Conservation (phyloP, 306 rosid species). For the Lathyrus oleraceus region DNA sequence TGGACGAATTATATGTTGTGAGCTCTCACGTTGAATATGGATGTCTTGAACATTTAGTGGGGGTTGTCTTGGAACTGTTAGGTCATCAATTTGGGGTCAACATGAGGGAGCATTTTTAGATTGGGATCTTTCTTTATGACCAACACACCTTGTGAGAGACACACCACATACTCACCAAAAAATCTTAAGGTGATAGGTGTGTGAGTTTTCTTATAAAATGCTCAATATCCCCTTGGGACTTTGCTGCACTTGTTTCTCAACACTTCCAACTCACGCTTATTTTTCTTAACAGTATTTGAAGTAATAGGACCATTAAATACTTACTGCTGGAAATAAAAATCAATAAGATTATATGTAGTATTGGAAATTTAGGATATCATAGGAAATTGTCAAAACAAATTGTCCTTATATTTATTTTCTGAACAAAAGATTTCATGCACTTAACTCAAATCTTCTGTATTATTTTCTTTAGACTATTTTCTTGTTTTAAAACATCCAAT, state of each 20-base stretch:
- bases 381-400: constrained; percentile 1
- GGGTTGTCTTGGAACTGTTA: not conserved
- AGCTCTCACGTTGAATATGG: constrained; percentile 2
- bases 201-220: too few species aligned
- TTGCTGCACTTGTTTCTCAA: too few species aligned
- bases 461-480: constrained; percentile 20
- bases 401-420: not conserved
- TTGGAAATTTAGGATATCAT: constrained; percentile 4
- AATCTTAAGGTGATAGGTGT: too few species aligned
- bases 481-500: constrained; percentile 19
- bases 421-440: constrained; percentile 8
- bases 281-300: not conserved
- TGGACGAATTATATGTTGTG: constrained; percentile 17
- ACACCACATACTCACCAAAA: too few species aligned
- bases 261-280: too few species aligned
- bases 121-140: too few species aligned
- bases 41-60: not conserved
- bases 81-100: too few species aligned
- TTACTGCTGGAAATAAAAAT: constrained; percentile 19
- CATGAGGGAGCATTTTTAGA: too few species aligned
- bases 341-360: not conserved
- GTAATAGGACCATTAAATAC: constrained; percentile 16
- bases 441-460: constrained; percentile 2
- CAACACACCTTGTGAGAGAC: too few species aligned
- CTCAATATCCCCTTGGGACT: too few species aligned